Conservation (phyloP, 2,329 filamentous ascomycete species). For the Aspergillus thermomutatus region DNA sequence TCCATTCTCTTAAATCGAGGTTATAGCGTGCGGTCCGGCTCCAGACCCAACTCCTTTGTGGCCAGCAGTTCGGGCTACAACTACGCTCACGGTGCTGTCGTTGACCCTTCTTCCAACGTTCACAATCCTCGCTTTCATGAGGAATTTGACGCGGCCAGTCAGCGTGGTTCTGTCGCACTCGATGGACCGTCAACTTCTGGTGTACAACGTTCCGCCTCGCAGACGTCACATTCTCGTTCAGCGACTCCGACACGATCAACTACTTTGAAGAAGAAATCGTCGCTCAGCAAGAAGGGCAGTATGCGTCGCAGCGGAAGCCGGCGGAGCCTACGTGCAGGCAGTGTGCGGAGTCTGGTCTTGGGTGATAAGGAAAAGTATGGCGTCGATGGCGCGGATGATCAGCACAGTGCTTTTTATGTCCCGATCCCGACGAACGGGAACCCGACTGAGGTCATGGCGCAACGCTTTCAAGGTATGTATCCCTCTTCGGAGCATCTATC, state of each 20-base stretch:
- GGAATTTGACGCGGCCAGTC: conserved; percentile 35
- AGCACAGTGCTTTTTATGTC: conserved; percentile 81
- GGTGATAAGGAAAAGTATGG: conserved; percentile 58
- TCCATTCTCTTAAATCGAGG: conserved; percentile 29
- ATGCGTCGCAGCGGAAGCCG: conserved; percentile 77
- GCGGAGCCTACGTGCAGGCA: conserved; percentile 78
- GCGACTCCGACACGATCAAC: conserved; percentile 53
- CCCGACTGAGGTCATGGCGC: conserved; percentile 82
- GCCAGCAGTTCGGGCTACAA: conserved; percentile 36
- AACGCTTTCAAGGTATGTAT: conserved; percentile 78
- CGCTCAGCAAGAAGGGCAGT: conserved; percentile 69
- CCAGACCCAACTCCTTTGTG: conserved; percentile 41
- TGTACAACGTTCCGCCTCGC: conserved; percentile 40
- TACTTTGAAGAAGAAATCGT: conserved; percentile 85
- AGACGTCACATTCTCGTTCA: conserved; percentile 41
- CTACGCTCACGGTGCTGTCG: conserved; percentile 29
- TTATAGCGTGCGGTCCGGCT: conserved; percentile 31
- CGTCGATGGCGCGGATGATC: conserved; percentile 53
- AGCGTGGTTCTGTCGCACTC: conserved; percentile 31
- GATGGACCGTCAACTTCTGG: conserved; percentile 26
- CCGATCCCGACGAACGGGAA: conserved; percentile 84
- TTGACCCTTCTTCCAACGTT: conserved; percentile 29
- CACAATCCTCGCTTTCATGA: conserved; percentile 40
- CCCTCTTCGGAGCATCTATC: not conserved
- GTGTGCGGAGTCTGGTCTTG: conserved; percentile 74